Base-by-base conservation (phyloP, 345 rosid genomes). In the Tarenaya hassleriana region DNA sequence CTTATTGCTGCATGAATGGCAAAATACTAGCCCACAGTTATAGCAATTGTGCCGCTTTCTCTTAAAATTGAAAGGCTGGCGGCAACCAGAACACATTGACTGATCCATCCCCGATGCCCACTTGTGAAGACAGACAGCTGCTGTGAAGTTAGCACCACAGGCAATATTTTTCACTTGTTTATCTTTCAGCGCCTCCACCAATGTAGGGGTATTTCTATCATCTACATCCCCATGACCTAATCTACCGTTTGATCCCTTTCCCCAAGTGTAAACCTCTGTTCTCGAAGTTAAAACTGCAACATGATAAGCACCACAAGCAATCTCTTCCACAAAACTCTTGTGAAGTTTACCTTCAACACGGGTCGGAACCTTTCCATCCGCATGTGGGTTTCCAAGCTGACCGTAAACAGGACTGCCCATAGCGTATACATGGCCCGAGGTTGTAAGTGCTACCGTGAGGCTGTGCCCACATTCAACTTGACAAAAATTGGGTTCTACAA, bases 21-120 rank as follows among this genome's bases (percentile, higher is more conserved):
- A 92, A 77, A 84, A 92, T 47, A 78, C 96, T 17, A 88, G 76
- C 59, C 98, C 98, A 20, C 94, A 81, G n/a, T n/a, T n/a, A n/a
- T n/a, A n/a, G n/a, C n/a, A n/a, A n/a, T n/a, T n/a, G n/a, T n/a
- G n/a, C n/a, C 83, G 73, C 70, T 75, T 77, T 57, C 88, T 77
- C 65, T 69, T 85, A 75, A 92, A 92, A 77, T 70, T 92, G 77
- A 92, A 85, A 33, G 88, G 90, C 55, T 77, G 72, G 48, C 88
- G 95, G 64, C 98, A 92, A 55, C 98, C 98, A 61, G 98, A 92
- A 68, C 98, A 92, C 88, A 88, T 85, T 15, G 95, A 88, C 69
- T 88, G 98, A 64, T 92, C 98, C 65, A 85, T 73, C 58, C 94
- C 95, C 17, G 95, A 88, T 55, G 84, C 91, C 95, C 95, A 88